phyloP scores from a whole-genome alignment of 78 protist species.

The slime mould (Dictyostelium discoideum) region dicty_2.7 NC_007088.5:3056001-3056500 shows the following conservation, averaged over 20 bases:
- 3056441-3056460: too few relatives aligned
- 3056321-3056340: conserved; percentile 28
- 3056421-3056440: too few relatives aligned
- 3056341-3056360: not conserved
- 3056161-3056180: too few relatives aligned
- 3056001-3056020: not conserved
- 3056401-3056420: not conserved
- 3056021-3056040: too few relatives aligned
- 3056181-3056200: not conserved
- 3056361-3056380: conserved; percentile 42
- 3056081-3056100: too few relatives aligned
- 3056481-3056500: too few relatives aligned
- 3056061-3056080: too few relatives aligned
- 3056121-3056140: too few relatives aligned
- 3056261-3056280: not conserved
- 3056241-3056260: not conserved
- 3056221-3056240: not conserved
- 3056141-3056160: too few relatives aligned
- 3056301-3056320: conserved; percentile 22
- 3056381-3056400: not conserved
- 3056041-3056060: too few relatives aligned
- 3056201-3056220: not conserved
- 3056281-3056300: not conserved
- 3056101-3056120: too few relatives aligned
- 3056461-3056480: too few relatives aligned